Conservation (phyloP, 2,329 filamentous ascomycete genomes). For the Diaporthe sp. region DNA sequence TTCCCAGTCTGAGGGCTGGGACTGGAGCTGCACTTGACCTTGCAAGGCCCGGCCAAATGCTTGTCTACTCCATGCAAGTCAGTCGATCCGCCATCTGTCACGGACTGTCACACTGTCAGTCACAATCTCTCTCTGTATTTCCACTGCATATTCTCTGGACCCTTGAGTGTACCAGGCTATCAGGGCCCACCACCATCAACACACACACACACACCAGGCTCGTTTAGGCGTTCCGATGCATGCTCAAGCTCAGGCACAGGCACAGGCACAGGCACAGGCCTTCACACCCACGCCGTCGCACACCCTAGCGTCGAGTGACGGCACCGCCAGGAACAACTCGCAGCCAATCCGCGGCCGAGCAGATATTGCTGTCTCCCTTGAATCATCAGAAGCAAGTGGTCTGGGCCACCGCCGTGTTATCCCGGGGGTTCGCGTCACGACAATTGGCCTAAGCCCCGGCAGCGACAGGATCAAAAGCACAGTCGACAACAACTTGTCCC, state of each 20-base stretch:
- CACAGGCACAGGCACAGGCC: slow-evolving; percentile 8
- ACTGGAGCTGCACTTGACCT: not conserved
- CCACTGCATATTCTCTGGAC: not conserved
- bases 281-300: slow-evolving; percentile 1
- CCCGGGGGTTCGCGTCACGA: not conserved
- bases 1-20: not conserved
- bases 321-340: not conserved
- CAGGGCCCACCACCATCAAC: not conserved
- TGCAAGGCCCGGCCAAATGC: not conserved
- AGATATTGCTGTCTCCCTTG: slow-evolving; percentile 24
- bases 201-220: slow-evolving; percentile 5
- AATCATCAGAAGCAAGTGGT: slow-evolving; percentile 13
- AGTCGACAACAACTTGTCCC: not conserved
- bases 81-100: not conserved
- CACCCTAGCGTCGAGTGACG: slow-evolving; percentile 28
- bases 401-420: slow-evolving; percentile 1
- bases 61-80: slow-evolving; percentile 16
- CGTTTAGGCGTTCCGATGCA: not conserved
- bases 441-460: not conserved
- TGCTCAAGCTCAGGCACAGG: slow-evolving; percentile 2
- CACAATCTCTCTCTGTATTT: slow-evolving; percentile 3
- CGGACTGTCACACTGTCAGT: not conserved
- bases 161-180: not conserved
- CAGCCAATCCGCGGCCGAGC: slow-evolving; percentile 1
- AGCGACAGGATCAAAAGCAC: slow-evolving; percentile 19